Evolutionary conservation across 805 yeast genomes (phyloP), one percentile per base, ranked within the genome.

Genomic region (Suhomyces vadensis): DNA sequence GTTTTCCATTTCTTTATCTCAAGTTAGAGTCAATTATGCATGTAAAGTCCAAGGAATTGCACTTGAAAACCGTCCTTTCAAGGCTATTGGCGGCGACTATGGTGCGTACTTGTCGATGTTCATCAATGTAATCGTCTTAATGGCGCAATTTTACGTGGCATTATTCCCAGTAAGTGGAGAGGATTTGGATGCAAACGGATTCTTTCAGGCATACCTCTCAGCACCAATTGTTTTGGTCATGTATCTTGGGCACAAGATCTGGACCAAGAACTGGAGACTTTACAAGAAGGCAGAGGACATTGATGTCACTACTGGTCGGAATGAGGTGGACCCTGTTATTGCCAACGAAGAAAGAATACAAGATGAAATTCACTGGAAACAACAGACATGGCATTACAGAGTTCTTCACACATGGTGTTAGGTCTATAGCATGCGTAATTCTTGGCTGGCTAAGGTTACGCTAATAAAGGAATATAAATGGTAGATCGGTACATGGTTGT

Each of bases 1-100:
- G 95, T 83, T 83, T 41, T 77, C 88, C 5, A 81, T 86, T 49
- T 81, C 85, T 53, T 66, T 77, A 33, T 78, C 83, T 31, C 92
- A 86, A 55, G 54, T 82, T 31, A 75, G 81, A 46, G 87, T 85
- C 66, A 76, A 78, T 55, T 71, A 74, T 39, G 89, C 85, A 1
- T 73, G 79, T 50, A 56, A 62, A 31, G 77, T 72, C 1, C 90
- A 86, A 51, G 67, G 67, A 5, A 57, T 72, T 48, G 45, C 53
- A 9, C 59, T 63, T 6, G 63, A 64, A 39, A 67, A 62, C 40
- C 53, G 67, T 31, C 60, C 66, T 3, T 69, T 64, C 45, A 61
- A 50, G 13, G 60, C 74, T 0, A 65, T 63, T 40, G 64, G 73
- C 2, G 73, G 74, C 5, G 57, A 60, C 9, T 50, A 56, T 20